phyloP scores from a whole-genome alignment of 441 rosid species.

The Aleurites moluccanus region DNA sequence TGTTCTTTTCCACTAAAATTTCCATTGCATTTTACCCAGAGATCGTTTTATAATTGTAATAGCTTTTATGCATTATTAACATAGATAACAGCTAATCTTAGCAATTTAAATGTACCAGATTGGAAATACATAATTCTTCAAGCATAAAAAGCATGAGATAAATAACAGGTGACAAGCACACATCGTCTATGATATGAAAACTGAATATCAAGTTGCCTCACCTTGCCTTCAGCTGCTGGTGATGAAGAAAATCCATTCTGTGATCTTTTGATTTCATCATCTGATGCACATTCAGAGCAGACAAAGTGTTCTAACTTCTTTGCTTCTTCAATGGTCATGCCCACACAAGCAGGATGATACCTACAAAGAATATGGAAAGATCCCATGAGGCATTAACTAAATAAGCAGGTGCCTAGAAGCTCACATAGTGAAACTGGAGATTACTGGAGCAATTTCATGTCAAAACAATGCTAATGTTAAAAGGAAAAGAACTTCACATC shows the following conservation, averaged over 20 bases:
- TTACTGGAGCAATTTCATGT: neutral
- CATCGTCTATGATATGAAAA: conserved; percentile 13
- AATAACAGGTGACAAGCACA: neutral
- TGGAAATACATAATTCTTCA: conserved; percentile 41
- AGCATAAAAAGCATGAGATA: conserved; percentile 40
- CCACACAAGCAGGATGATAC: conserved; percentile 68
- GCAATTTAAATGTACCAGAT: conserved; percentile 23
- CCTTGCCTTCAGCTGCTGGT: conserved; percentile 67
- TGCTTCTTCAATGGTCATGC: conserved; percentile 86
- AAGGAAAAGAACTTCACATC: neutral
- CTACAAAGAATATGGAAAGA: conserved; percentile 34
- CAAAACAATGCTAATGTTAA: neutral
- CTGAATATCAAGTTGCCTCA: conserved; percentile 28
- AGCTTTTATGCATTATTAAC: no score
- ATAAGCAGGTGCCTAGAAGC: neutral
- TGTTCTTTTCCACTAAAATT: no score
- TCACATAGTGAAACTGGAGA: neutral
- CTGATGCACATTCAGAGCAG: conserved; percentile 75
- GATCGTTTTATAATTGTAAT: no score
- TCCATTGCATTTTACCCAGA: no score
- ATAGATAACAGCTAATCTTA: neutral
- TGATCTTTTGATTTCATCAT: conserved; percentile 60
- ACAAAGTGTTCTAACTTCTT: conserved; percentile 74
- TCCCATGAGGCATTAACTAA: conserved; percentile 4
- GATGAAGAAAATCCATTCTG: conserved; percentile 55